Evolutionary conservation across 2,329 filamentous ascomycete genomes (phyloP), one percentile per base, ranked within the genome.

Genomic region (Penicillium capsulatum): DNA sequence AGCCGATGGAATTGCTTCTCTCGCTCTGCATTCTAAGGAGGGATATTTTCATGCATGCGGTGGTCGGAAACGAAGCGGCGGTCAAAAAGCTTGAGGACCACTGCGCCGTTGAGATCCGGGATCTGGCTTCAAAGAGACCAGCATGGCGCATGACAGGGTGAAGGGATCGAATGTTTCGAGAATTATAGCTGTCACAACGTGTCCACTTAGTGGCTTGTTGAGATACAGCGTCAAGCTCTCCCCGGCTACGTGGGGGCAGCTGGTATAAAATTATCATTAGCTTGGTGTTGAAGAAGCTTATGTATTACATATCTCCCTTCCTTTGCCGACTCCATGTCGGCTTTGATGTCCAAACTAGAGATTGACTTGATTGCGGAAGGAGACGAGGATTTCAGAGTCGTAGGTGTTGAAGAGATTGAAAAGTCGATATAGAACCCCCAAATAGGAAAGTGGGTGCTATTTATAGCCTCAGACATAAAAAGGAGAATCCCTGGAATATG

Each of bases 331-430:
- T 22, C 19, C 19, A 22, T 5, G 19, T 22, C 19, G 9, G 19
- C 5, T 9, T 22, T 22, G 19, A 5, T 22, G 9, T 22, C 9
- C n/a, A 9, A 9, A 64, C 7, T 76, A 78, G 56, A 57, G n/a
- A n/a, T 83, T 55, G 73, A 75, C 44, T 74, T 76, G 7, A 82
- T 83, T 44, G 73, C 76, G 3, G 80, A 83, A 60, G 79, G 83
- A 56, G 69, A 68, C 28, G 69, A n/a, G n/a, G n/a, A n/a, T n/a
- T n/a, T n/a, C n/a, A n/a, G n/a, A n/a, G n/a, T n/a, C n/a, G n/a
- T n/a, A n/a, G n/a, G n/a, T n/a, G n/a, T n/a, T n/a, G n/a, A n/a
- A n/a, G n/a, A n/a, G n/a, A n/a, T n/a, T n/a, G n/a, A n/a, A n/a
- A n/a, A n/a, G n/a, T n/a, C n/a, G n/a, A n/a, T n/a, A n/a, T n/a